A percentile compares a stretch with the other conserved stretches of the same genome.
phyloP scores from a whole-genome alignment of 495 filamentous ascomycete genomes.

The Talaromyces thailandensis region DNA sequence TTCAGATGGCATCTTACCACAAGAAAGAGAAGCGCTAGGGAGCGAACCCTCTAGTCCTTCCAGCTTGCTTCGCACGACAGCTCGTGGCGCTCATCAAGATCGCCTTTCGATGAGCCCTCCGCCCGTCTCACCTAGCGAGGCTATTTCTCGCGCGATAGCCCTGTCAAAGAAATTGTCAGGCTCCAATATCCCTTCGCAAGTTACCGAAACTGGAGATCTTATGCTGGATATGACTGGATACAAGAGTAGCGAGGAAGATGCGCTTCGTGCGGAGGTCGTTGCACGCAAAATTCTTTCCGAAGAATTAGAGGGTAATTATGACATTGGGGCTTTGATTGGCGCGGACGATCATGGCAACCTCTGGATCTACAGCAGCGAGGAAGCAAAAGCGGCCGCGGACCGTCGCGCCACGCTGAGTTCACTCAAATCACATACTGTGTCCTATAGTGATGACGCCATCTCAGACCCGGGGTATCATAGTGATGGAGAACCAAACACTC shows the following conservation, averaged over 20 bases:
- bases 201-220: conserved; percentile 88
- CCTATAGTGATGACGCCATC: conserved; percentile 67
- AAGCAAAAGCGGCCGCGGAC: conserved; percentile 73
- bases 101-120: conserved; percentile 65
- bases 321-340: conserved; percentile 90
- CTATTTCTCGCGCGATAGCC: conserved; percentile 71
- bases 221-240: conserved; percentile 99
- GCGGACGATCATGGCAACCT: conserved; percentile 92
- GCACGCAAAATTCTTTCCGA: conserved; percentile 94
- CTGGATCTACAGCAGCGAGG: conserved; percentile 98
- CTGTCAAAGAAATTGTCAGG: conserved; percentile 79
- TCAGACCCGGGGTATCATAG: conserved; percentile 95
- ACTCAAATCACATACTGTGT: conserved; percentile 41
- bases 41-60: conserved; percentile 11
- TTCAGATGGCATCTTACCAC: conserved; percentile 39
- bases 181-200: conserved; percentile 85
- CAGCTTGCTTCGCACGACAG: conserved; percentile 1
- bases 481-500: conserved; percentile 50
- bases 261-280: conserved; percentile 80
- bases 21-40: conserved; percentile 7
- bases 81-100: conserved; percentile 16
- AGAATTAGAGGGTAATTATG: conserved; percentile 89
- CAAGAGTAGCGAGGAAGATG: conserved; percentile 86
- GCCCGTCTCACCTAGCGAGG: conserved; percentile 62
- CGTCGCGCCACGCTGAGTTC: conserved; percentile 42